These are phyloP conservation scores for Lactarius sp. DNA, from an alignment of 768 basidiomycete species.

Conservation along the genomic window DNA sequence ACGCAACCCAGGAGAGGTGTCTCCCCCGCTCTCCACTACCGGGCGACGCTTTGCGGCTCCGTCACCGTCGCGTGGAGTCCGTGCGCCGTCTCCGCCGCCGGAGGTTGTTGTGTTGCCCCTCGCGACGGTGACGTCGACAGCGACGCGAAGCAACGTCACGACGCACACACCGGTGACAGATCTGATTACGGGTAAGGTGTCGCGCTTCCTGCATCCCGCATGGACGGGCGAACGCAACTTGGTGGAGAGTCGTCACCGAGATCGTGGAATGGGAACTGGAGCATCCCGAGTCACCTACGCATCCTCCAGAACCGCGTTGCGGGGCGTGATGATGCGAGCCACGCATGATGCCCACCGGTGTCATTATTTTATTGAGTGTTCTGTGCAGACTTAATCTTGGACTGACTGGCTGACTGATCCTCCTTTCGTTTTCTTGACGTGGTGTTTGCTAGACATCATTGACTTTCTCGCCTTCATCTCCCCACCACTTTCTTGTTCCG, in stretches of 20 bases:
- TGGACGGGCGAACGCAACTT: conserved; percentile 22
- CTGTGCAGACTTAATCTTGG: too few relatives aligned
- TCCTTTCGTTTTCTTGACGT: neutral
- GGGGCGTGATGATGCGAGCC: conserved; percentile 9
- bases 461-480: neutral
- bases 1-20: conserved; percentile 23
- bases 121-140: conserved; percentile 30
- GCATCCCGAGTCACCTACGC: conserved; percentile 19
- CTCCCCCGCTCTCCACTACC: conserved; percentile 34
- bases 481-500: too few relatives aligned
- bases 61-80: conserved; percentile 5
- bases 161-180: conserved; percentile 33
- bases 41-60: conserved; percentile 17
- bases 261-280: conserved; percentile 21
- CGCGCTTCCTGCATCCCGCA: conserved; percentile 28
- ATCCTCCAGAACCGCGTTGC: conserved; percentile 17
- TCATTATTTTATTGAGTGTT: neutral
- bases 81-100: neutral
- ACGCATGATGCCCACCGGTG: neutral
- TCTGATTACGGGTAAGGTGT: conserved; percentile 32
- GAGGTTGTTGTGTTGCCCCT: neutral
- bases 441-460: conserved; percentile 1
- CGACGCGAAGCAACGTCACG: conserved; percentile 32
- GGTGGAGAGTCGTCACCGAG: neutral
- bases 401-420: neutral